Evolutionary conservation across 225 moss, liverwort and hornwort species (phyloP).

Genomic region (Antitrichia curtipendula): DNA sequence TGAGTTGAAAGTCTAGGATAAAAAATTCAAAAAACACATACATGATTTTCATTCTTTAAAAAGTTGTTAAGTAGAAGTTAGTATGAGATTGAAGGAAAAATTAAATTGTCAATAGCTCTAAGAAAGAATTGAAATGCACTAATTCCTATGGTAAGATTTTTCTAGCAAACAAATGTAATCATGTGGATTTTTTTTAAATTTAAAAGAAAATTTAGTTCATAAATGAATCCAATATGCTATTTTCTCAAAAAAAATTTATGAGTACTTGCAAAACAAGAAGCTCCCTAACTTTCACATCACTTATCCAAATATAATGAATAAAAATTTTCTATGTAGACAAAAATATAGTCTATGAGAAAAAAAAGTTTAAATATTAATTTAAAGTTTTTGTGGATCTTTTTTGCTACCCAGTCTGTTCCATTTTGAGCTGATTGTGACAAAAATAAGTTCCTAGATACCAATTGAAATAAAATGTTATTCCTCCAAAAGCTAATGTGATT

Average conservation of each 20-base stretch:
- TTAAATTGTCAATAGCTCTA: not conserved
- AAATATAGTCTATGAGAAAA: not conserved
- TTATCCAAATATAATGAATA: not conserved
- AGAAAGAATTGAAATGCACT: not conserved
- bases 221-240: not conserved
- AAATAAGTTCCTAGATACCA: fast-evolving
- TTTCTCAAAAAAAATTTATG: not conserved
- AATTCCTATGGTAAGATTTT: not conserved
- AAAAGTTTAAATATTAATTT: too few relatives aligned
- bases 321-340: not conserved
- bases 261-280: not conserved
- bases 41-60: not conserved
- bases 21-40: not conserved
- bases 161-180: not conserved
- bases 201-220: not conserved
- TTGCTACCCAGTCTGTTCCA: too few relatives aligned
- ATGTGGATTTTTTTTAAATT: too few relatives aligned
- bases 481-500: fast-evolving
- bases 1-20: not conserved
- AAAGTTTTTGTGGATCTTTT: not conserved
- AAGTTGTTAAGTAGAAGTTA: not conserved
- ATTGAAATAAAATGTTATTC: not conserved
- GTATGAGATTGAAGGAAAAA: not conserved
- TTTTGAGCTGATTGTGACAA: not conserved
- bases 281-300: not conserved